Evolutionary conservation across 306 rosid species (phyloP), one percentile per base, ranked within the genome.

Genomic region (Inga oerstediana): DNA sequence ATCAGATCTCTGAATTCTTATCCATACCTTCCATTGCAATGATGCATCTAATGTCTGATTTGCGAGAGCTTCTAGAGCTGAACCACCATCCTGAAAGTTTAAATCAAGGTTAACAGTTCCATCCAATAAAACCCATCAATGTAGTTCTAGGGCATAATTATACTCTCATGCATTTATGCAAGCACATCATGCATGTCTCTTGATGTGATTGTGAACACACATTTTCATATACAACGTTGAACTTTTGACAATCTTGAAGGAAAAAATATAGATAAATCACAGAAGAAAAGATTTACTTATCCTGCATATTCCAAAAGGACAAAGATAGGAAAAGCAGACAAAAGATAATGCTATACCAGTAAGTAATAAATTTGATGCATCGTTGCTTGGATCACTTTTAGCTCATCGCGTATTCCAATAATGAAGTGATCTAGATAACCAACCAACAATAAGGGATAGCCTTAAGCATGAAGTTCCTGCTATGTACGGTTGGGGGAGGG

Each of bases 1-100:
- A 7, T 49, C n/a, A 22, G 72, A 70, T 62, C 75, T 67, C 13
- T 20, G 49, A n/a, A 59, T 20, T 74, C 35, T 45, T 34, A 27
- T 52, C 20, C 58, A 8, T 87, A 92, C 95, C 90, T 90, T 71
- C 97, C 97, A 92, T 56, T 78, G 15, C 58, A 92, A 78, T 30
- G 97, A 90, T 85, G 90, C 84, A 71, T 90, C 97, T 0, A 59
- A 10, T 3, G 78, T 73, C 75, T 34, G 81, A 1, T 79, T 86
- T 16, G 82, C 87, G 76, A 7, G 85, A 79, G 82, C 71, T 84
- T 83, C 93, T n/a, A 88, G 37, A 24, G 32, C 71, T 69, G 93
- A 90, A 68, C 94, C 94, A 34, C 65, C 37, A 80, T 75, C 87
- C 97, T 90, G 91, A 82, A 86, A 4, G 81, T 32, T 19, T 6